Percentiles rank a stretch among this genome's conserved stretches.
phyloP scores from a whole-genome alignment of 2,329 filamentous ascomycete genomes.

The Botrytis elliptica region DNA sequence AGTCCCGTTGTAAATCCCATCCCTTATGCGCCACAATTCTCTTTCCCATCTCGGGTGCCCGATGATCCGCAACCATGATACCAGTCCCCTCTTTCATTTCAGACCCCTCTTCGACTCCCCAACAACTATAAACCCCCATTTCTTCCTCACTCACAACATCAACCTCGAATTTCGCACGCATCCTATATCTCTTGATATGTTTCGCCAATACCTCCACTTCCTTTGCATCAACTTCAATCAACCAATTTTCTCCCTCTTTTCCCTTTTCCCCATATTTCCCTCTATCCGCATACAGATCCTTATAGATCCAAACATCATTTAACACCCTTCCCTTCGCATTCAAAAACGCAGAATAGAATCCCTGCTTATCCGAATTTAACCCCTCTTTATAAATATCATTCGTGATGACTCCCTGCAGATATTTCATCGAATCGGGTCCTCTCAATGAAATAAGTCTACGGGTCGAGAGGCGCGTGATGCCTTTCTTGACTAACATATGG shows the following conservation, averaged over 20 bases:
- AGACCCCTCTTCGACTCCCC: conserved; percentile 45
- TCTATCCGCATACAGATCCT: conserved; percentile 34
- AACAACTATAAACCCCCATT: conserved; percentile 68
- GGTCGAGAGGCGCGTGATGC: conserved; percentile 60
- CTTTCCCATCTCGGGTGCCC: conserved; percentile 56
- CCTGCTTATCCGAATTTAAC: conserved; percentile 42
- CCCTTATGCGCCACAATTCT: conserved; percentile 46
- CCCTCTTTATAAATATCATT: conserved; percentile 55
- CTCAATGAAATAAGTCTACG: conserved; percentile 77
- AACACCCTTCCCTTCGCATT: conserved; percentile 82
- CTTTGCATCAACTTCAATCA: conserved; percentile 72
- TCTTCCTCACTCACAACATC: conserved; percentile 65
- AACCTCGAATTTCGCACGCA: conserved; percentile 75
- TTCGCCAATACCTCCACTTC: conserved; percentile 62
- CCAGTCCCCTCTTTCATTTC: conserved; percentile 9
- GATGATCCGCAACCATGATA: conserved; percentile 45
- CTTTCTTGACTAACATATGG: conserved; percentile 37
- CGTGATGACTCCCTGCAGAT: conserved; percentile 85
- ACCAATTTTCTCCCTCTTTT: conserved; percentile 14
- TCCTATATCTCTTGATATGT: conserved; percentile 81
- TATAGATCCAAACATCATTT: conserved; percentile 89
- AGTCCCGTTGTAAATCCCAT: conserved; percentile 35
- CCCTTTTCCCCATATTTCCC: background rate
- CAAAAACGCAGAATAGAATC: conserved; percentile 80
- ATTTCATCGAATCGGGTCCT: conserved; percentile 77